Percentiles rank a stretch among this genome's conserved stretches.
phyloP scores from a whole-genome alignment of 306 rosid species.

The Castanopsis chinensis region DNA sequence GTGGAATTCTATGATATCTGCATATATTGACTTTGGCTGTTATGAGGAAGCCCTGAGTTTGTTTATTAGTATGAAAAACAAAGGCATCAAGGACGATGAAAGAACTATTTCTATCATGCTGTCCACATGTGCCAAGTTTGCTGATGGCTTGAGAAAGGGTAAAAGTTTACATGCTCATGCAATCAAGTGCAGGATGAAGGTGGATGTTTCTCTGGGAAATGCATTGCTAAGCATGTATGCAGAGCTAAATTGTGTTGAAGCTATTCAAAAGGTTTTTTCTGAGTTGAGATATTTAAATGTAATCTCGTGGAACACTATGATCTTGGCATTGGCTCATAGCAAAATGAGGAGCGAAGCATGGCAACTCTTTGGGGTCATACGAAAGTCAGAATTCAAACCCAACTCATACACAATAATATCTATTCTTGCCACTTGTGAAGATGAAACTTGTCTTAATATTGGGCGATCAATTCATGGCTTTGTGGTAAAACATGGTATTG shows the following conservation, averaged over 20 bases:
- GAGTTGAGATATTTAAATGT: conserved; percentile 32
- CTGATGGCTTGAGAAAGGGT: conserved; percentile 27
- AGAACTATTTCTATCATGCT: too few relatives aligned
- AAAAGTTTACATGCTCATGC: conserved; percentile 41
- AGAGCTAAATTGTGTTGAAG: conserved; percentile 20
- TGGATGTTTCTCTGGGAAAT: conserved; percentile 38
- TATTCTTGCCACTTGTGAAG: too few relatives aligned
- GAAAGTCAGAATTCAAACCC: conserved; percentile 23
- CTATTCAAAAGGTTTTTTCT: conserved; percentile 28
- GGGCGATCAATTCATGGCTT: too few relatives aligned
- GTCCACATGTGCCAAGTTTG: conserved; percentile 28
- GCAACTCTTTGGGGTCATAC: conserved; percentile 26
- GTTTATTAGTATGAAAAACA: conserved; percentile 26
- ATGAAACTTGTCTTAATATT: too few relatives aligned
- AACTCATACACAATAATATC: too few relatives aligned
- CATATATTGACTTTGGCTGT: conserved; percentile 20
- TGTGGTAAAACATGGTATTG: too few relatives aligned
- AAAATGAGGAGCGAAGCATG: conserved; percentile 31
- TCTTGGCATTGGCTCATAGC: conserved; percentile 33
- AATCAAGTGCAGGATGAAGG: conserved; percentile 27
- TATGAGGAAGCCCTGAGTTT: conserved; percentile 36
- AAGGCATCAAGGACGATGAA: conserved; percentile 30
- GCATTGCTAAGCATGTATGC: conserved; percentile 38
- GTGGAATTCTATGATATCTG: conserved; percentile 52
- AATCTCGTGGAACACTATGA: conserved; percentile 44